A percentile compares a stretch with the other conserved stretches of the same genome.
Conservation (phyloP, 306 rosid species). For the Clitoria ternatea region DNA sequence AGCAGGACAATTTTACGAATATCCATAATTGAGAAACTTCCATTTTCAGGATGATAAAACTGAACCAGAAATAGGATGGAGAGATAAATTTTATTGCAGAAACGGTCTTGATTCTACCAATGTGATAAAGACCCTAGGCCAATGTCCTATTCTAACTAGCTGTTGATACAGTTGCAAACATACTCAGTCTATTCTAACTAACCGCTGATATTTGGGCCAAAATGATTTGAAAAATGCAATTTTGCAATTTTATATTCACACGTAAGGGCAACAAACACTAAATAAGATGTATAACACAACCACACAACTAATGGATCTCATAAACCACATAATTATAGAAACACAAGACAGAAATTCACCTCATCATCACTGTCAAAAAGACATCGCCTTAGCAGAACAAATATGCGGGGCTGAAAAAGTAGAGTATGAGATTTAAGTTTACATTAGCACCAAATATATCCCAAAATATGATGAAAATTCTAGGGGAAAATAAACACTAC, state of each 20-base stretch:
- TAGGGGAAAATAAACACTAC: not conserved
- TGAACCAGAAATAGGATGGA: not conserved
- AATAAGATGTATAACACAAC: not conserved
- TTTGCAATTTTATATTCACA: not conserved
- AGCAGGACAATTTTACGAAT: not conserved
- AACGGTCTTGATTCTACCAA: not conserved
- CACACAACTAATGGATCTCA: slow-evolving; percentile 6
- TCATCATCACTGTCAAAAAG: slow-evolving; percentile 95
- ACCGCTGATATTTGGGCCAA: not conserved
- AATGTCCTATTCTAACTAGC: not conserved
- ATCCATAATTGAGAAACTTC: not conserved
- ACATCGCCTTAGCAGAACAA: slow-evolving; percentile 79
- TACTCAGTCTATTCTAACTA: not conserved
- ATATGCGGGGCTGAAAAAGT: slow-evolving; percentile 77
- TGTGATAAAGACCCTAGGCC: not conserved
- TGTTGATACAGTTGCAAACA: not conserved
- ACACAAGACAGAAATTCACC: slow-evolving; percentile 48
- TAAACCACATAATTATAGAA: not conserved
- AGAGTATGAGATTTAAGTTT: slow-evolving; percentile 12
- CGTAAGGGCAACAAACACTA: not conserved
- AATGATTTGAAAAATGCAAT: slow-evolving; percentile 10
- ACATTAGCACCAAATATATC: slow-evolving; percentile 29
- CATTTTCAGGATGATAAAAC: not conserved
- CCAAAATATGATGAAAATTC: not conserved
- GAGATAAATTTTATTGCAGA: not conserved